These are phyloP conservation scores for Eimeria falciformis DNA, from an alignment of 169 alveolate species.

Conservation along the genomic window DNA sequence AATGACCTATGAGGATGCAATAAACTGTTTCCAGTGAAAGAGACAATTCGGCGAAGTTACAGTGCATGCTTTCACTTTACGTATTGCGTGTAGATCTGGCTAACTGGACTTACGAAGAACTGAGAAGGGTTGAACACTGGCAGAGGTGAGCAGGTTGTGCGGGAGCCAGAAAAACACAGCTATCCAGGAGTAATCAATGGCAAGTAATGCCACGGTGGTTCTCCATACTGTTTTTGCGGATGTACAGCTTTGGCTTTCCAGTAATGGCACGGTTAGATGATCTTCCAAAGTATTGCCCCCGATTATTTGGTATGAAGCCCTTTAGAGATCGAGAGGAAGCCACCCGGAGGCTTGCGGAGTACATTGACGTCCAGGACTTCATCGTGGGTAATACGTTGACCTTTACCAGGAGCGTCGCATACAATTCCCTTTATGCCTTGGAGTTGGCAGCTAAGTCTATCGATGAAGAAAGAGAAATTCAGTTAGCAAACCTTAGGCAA, in stretches of 20 bases:
- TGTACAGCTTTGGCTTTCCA: conserved; percentile 55
- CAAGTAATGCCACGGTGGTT: background rate
- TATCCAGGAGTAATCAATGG: background rate
- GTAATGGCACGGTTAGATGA: conserved; percentile 59
- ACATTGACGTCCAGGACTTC: conserved; percentile 14
- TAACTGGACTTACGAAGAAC: conserved; percentile 30
- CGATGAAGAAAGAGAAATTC: conserved; percentile 3
- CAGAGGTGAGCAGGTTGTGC: conserved; percentile 46
- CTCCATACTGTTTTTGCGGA: background rate
- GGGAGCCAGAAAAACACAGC: background rate
- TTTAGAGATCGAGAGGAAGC: background rate
- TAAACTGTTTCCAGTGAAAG: background rate
- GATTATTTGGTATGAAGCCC: background rate
- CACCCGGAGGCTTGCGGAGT: conserved; percentile 1
- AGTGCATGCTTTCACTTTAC: no score
- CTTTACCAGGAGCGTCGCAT: conserved; percentile 27
- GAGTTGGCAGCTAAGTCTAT: conserved; percentile 60
- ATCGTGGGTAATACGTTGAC: background rate
- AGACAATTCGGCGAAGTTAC: background rate
- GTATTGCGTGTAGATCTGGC: conserved; percentile 1
- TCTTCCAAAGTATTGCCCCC: conserved; percentile 61
- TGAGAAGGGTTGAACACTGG: conserved; percentile 47
- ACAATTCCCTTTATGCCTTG: conserved; percentile 39
- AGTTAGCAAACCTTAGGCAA: background rate
- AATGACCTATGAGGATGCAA: no score